These are phyloP conservation scores for Apiospora aurea DNA, from an alignment of 2,329 filamentous ascomycete genomes.

Conservation along the genomic window DNA sequence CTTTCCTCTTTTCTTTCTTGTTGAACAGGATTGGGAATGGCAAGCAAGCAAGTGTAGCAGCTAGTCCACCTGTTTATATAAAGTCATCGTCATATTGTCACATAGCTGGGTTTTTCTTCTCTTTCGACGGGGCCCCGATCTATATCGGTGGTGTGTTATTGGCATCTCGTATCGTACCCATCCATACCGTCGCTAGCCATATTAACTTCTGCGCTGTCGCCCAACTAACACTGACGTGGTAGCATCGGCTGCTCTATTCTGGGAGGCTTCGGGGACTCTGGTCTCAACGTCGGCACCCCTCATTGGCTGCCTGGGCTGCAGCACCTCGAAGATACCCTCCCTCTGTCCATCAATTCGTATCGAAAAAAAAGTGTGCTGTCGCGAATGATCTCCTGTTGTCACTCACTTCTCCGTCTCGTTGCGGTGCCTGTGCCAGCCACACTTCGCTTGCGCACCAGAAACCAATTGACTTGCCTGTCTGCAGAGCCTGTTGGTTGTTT, in stretches of 20 bases:
- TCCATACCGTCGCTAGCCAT: slow-evolving; percentile 4
- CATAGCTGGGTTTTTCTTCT: background rate
- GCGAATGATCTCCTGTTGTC: background rate
- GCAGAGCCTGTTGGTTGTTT: background rate
- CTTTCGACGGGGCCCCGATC: background rate
- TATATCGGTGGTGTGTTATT: background rate
- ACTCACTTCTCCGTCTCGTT: background rate
- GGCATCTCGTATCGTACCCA: background rate
- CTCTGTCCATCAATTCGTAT: slow-evolving; percentile 2
- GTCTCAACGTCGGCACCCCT: background rate
- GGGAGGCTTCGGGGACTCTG: background rate
- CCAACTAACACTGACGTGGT: slow-evolving; percentile 1
- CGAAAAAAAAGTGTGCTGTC: background rate
- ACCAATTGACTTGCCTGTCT: background rate
- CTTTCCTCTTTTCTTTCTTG: background rate
- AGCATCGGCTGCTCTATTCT: background rate
- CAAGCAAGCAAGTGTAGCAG: background rate
- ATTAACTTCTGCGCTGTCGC: slow-evolving; percentile 9
- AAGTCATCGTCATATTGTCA: background rate
- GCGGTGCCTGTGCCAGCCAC: background rate
- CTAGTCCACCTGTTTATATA: background rate
- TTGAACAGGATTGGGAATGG: background rate
- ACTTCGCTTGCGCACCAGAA: background rate
- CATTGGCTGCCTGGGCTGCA: background rate
- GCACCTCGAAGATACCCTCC: background rate